Base-by-base conservation (phyloP, 106 monocot genomes). In the Dendrobium chrysotoxum region DNA sequence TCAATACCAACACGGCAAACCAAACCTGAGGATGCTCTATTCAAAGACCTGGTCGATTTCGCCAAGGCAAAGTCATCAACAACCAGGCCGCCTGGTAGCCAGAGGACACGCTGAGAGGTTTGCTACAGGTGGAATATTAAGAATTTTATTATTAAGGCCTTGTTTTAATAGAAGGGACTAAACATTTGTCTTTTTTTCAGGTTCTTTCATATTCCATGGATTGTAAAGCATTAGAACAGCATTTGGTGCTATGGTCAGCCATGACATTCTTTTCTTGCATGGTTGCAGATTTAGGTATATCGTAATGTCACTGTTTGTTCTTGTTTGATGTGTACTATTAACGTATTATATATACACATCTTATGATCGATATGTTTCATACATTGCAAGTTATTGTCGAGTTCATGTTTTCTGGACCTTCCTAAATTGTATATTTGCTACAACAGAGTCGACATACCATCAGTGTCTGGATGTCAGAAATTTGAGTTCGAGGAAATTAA, bases 41-140 rank as follows among this genome's bases (percentile, higher is more conserved):
- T 97, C 86, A 94, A 94, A 79, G 97, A 97, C 42, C 88, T 97
- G 72, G 89, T 97, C 25, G 97, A 97, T 86, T 92, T 97, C 65
- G 94, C 90, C 16, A 97, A 84, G 80, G 88, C 87, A 64, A 94
- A 94, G 61, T 82, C 89, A 3, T 89, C 92, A 54, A 45, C 91
- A 28, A 26, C 90, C 26, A 95, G 87, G 64, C 86, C 91, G 53
- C 81, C 84, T 21, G 82, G 78, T 39, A 92, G 92, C 65, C 85
- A 86, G 15, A 82, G 88, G 79, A 92, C 89, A 10, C 87, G 88
- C 40, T 91, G 83, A 91, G 47, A 28, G 70, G 70, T 70, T 70
- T 23, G 28, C n/a, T 7, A 35, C 15, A 9, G 8, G 15, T 4
- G 35, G 70, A 70, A 35, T 26, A 7, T 35, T 64, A 20, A 20